Conservation (phyloP, 129 eudicot species). For the Logfia minima region DNA sequence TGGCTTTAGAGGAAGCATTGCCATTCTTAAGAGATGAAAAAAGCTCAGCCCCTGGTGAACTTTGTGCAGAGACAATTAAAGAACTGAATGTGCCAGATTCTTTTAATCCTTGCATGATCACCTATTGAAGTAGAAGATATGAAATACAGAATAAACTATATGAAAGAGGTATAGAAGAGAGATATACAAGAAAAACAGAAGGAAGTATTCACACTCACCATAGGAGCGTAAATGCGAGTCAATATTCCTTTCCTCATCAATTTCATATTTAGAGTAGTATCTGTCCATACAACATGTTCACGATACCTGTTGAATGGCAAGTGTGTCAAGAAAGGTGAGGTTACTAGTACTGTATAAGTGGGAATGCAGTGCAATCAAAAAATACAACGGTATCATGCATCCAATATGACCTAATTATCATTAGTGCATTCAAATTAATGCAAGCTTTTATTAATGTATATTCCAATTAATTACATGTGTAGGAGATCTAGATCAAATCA, state of each 20-base stretch:
- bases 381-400: not conserved
- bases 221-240: conserved; percentile 67
- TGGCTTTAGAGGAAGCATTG: conserved; percentile 23
- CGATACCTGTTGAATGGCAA: conserved; percentile 46
- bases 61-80: conserved; percentile 44
- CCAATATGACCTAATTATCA: too few relatives aligned
- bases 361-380: not conserved
- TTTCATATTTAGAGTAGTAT: conserved; percentile 44
- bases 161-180: not conserved
- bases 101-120: conserved; percentile 55
- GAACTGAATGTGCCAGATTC: conserved; percentile 62
- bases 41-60: conserved; percentile 10
- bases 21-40: conserved; percentile 24
- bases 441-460: too few relatives aligned
- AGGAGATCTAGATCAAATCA: too few relatives aligned
- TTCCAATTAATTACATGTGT: too few relatives aligned
- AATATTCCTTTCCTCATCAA: conserved; percentile 54
- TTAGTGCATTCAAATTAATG: too few relatives aligned
- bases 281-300: conserved; percentile 70
- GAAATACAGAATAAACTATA: not conserved
- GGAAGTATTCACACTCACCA: conserved; percentile 41
- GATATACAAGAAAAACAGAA: not conserved
- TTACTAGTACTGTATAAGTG: not conserved
- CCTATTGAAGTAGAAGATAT: conserved; percentile 32
- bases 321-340: not conserved